phyloP scores from a whole-genome alignment of 2,329 filamentous ascomycete species.

The Exophiala viscosa region DNA sequence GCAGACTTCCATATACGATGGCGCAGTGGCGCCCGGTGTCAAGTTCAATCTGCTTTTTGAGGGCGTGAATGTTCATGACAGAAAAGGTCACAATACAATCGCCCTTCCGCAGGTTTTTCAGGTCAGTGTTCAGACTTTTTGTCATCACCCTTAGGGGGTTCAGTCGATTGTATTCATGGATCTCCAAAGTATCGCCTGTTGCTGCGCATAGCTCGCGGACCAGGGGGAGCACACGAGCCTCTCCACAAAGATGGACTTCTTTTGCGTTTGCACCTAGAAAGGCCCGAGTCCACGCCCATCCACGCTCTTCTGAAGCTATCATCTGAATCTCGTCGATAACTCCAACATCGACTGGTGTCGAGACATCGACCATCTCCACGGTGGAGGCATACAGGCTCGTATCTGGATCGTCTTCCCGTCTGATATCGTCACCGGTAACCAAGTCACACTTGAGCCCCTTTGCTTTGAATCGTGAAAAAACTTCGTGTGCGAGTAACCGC shows the following conservation, averaged over 20 bases:
- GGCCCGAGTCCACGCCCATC: slow-evolving; percentile 93
- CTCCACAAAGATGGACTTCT: slow-evolving; percentile 91
- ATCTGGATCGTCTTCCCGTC: slow-evolving; percentile 57
- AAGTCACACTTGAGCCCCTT: slow-evolving; percentile 74
- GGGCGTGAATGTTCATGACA: slow-evolving; percentile 71
- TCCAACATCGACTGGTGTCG: slow-evolving; percentile 69
- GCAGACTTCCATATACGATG: slow-evolving; percentile 86
- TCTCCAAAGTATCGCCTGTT: slow-evolving; percentile 74
- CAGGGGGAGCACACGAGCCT: slow-evolving; percentile 74
- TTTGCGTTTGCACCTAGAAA: slow-evolving; percentile 80
- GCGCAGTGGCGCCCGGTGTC: slow-evolving; percentile 76
- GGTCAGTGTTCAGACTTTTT: slow-evolving; percentile 59
- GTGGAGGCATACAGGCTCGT: slow-evolving; percentile 72
- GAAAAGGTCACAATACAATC: slow-evolving; percentile 89
- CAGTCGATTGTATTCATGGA: slow-evolving; percentile 80
- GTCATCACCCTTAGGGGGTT: slow-evolving; percentile 69
- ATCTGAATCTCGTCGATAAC: slow-evolving; percentile 99
- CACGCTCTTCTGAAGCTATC: slow-evolving; percentile 75
- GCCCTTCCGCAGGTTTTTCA: slow-evolving; percentile 72
- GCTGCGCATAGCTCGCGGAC: slow-evolving; percentile 73
- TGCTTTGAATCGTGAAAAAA: slow-evolving; percentile 80
- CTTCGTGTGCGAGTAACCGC: slow-evolving; percentile 83
- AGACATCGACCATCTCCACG: slow-evolving; percentile 77
- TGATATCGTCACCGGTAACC: slow-evolving; percentile 86
- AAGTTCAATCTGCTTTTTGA: slow-evolving; percentile 75